A percentile compares a stretch with the other conserved stretches of the same genome.
Conservation (phyloP, 179 eudicot genomes). For the Vitellaria paradoxa region DNA sequence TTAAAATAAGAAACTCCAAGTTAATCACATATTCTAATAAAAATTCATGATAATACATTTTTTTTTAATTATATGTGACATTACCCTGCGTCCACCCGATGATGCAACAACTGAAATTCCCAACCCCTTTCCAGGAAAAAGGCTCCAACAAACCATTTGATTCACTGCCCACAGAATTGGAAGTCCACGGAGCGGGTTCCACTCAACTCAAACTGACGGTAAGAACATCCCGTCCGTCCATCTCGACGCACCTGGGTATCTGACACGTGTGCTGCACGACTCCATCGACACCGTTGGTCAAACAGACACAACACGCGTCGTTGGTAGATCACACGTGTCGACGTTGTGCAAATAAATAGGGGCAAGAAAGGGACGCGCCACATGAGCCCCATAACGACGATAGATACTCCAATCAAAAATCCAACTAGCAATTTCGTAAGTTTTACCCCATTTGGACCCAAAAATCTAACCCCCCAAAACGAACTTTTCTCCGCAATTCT, state of each 20-base stretch:
- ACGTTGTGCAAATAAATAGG: too few species aligned
- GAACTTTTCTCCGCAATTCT: constrained; percentile 9
- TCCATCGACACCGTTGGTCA: not conserved
- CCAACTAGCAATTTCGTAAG: not conserved
- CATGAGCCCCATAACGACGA: not conserved
- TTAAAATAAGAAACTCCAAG: too few species aligned
- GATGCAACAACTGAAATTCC: too few species aligned
- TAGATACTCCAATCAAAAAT: not conserved
- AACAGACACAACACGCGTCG: not conserved
- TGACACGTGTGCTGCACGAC: not conserved
- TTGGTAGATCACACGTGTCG: too few species aligned
- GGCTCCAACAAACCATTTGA: too few species aligned
- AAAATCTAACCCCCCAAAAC: not conserved
- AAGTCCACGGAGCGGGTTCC: not conserved
- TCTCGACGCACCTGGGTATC: too few species aligned
- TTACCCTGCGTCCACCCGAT: too few species aligned
- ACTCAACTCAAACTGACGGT: not conserved
- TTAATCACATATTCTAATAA: too few species aligned
- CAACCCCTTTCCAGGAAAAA: too few species aligned
- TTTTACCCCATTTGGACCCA: not conserved
- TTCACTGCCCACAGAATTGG: not conserved
- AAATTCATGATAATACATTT: too few species aligned
- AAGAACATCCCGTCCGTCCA: not conserved
- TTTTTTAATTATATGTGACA: too few species aligned
- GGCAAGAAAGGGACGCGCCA: too few species aligned